These are phyloP conservation scores for Dissophora globulifera DNA, from an alignment of 192 early-diverging fungal species.

Conservation along the genomic window DNA sequence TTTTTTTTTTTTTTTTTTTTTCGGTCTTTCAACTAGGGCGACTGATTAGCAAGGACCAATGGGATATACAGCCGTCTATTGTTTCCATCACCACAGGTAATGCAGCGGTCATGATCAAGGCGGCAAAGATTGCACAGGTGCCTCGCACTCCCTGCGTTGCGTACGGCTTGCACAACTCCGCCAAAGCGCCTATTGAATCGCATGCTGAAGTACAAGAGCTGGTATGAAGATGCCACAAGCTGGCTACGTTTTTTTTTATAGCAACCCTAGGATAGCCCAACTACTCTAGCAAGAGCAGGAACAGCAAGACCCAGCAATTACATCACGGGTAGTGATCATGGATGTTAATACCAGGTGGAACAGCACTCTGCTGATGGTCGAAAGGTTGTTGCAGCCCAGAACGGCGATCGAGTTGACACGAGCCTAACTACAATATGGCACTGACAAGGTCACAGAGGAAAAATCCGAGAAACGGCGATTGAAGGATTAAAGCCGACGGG, in stretches of 20 bases:
- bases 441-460: too few relatives aligned
- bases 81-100: constrained; percentile 2
- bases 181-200: background rate
- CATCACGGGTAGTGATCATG: background rate
- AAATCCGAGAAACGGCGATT: background rate
- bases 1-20: too few relatives aligned
- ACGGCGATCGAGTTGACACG: too few relatives aligned
- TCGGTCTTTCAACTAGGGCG: too few relatives aligned
- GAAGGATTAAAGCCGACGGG: background rate
- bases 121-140: background rate
- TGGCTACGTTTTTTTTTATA: constrained; percentile 5
- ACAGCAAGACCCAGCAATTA: background rate
- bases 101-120: constrained; percentile 7
- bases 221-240: constrained; percentile 4
- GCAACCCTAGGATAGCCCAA: constrained; percentile 6
- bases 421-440: too few relatives aligned
- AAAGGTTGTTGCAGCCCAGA: constrained; percentile 2
- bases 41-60: background rate
- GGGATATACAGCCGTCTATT: background rate
- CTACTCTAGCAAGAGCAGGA: constrained; percentile 4
- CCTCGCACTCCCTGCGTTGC: background rate
- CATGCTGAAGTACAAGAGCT: background rate
- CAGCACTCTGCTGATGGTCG: constrained; percentile 6
- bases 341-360: constrained; percentile 13
- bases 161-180: constrained; percentile 13